Base-by-base conservation (phyloP, 768 basidiomycete species). In the Boletus huronensis region DNA sequence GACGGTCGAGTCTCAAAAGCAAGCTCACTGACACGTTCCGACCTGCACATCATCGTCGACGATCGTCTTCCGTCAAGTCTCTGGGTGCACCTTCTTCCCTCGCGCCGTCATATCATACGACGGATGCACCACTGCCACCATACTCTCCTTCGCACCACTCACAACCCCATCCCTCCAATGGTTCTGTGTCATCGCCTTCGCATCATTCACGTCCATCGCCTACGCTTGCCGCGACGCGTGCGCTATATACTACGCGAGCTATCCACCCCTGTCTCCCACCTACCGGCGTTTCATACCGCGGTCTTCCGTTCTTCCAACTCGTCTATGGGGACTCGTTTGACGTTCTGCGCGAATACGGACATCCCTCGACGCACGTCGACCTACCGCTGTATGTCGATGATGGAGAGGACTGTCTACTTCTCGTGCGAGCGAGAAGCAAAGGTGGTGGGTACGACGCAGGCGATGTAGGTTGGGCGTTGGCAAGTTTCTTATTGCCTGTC, bases 361-460 rank as follows among this genome's bases (percentile, higher is more conserved):
- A 91, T 64, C 90, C 90, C 14, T 83, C 84, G 51, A 77, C 80
- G 21, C 88, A 90, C 62, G 77, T 79, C 5, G 82, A 87, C 60
- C 72, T 93, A 39, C 90, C 90, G 3, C 65, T 93, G 52, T 84
- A 85, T 61, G 86, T 91, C 47, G 90, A 92, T 60, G 90, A 90
- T 58, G 78, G 78, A 11, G 81, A 81, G 41, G 90, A 92, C 61
- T 91, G 90, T 71, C 71, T 93, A 57, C 71, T 93, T 50, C 77
- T 92, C 25, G 88, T 85, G 57, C 74, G 88, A 40, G 81, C 86
- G 66, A 54, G 44, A 11, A 41, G 50, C 35, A 67, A 65, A 31
- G 61, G 65, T 6, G 45, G 58, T 48, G 65, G 57, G 59, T 58
- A 60, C 36, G 63, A 68, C 3, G 43, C 57, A 5, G 79, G 81